Percentiles rank a stretch among this genome's conserved stretches.
Evolutionary conservation across 2,329 filamentous ascomycete species (phyloP).

Genomic region (Cercospora janseana): DNA sequence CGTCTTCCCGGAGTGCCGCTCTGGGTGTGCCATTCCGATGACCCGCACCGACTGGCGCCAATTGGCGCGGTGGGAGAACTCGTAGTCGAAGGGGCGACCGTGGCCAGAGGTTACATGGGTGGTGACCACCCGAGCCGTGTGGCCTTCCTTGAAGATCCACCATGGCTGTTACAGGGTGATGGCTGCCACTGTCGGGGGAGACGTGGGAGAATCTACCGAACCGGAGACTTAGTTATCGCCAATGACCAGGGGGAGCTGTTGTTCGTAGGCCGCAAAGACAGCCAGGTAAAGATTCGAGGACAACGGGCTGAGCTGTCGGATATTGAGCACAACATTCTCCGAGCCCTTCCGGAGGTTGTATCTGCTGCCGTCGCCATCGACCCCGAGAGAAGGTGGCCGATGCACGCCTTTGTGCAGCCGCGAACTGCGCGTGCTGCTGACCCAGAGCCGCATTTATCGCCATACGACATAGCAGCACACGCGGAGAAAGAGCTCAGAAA

Average conservation of each 20-base stretch:
- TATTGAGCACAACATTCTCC: conserved; percentile 51
- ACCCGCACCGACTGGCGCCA: background rate
- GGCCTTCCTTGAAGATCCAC: conserved; percentile 37
- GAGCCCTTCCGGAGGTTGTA: conserved; percentile 35
- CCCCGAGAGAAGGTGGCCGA: conserved; percentile 37
- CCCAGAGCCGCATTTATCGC: conserved; percentile 23
- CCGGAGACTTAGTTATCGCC: conserved; percentile 27
- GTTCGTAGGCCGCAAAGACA: conserved; percentile 68
- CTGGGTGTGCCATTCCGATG: conserved; percentile 35
- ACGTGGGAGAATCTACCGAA: conserved; percentile 15
- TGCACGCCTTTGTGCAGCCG: conserved; percentile 32
- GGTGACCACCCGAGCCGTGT: background rate
- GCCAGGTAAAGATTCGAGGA: conserved; percentile 74
- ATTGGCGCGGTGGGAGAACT: conserved; percentile 41
- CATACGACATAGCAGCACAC: conserved; percentile 26
- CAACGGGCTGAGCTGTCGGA: conserved; percentile 73
- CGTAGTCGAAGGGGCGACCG: conserved; percentile 45
- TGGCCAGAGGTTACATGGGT: conserved; percentile 45
- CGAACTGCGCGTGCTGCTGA: conserved; percentile 47
- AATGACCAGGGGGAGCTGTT: conserved; percentile 21
- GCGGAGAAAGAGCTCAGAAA: background rate
- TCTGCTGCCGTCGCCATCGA: conserved; percentile 26
- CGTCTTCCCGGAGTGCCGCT: background rate
- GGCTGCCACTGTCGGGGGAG: background rate
- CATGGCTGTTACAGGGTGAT: background rate